Base-by-base conservation (phyloP, 2,329 filamentous ascomycete species). In the Colletotrichum navitas region DNA sequence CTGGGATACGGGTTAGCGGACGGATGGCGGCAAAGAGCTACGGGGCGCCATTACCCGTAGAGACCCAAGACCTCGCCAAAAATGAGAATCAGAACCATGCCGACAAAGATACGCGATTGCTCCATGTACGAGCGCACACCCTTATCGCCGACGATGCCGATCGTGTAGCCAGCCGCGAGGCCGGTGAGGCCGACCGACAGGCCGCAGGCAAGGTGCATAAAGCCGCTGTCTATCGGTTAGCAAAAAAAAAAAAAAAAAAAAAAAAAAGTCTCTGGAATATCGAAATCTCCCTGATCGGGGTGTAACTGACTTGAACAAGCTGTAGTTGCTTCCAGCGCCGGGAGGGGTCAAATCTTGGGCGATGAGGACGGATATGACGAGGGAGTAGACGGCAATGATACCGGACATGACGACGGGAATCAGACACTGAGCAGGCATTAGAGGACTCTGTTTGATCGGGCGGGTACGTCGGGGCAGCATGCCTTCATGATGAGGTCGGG, bases 51-150 rank as follows among this genome's bases (percentile, higher is more conserved):
- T 87, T 87, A 97, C 94, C 96, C 96, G 79, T 99, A 99, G 41
- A 99, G 91, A 81, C 96, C 96, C 80, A 99, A 81, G 24, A 99
- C 96, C 87, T 99, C 96, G 68, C 94, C 96, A 80, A 99, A 99
- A 89, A 99, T 99, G 74, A 98, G 88, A 76, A 98, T 98, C 78
- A 99, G 85, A 58, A 99, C 95, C 96, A 98, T 98, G 82, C 96
- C 96, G 61, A 99, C 96, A 77, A 98, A 99, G 75, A 99, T 93
- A 74, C 95, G 90, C 61, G 93, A 97, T 83, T 99, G 96, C 78
- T 94, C 90, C 94, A 99, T 97, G 85, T 97, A 98, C 68, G 94
- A 91, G 77, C 96, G 91, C 64, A 98, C 95, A 73, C 96, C 95
- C 83, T 91, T 92, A 84, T 99, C 97, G 76, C 96, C 96, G 29